phyloP scores from a whole-genome alignment of 345 rosid genomes.

The Linum lewisii region DNA sequence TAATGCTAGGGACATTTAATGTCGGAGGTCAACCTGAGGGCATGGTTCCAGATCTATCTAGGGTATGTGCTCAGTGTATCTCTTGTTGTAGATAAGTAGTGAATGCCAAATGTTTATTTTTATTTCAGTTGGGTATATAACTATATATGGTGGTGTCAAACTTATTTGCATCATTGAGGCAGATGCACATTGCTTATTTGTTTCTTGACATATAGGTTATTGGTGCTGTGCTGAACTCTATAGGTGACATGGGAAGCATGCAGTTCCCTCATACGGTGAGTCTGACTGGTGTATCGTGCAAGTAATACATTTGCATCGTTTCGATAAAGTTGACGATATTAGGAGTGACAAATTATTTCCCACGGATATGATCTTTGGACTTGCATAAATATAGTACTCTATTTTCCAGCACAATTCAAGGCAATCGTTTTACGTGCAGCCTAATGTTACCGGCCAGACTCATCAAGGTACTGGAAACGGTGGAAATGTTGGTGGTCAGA shows the following conservation, averaged over 20 bases:
- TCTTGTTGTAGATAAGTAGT: neutral
- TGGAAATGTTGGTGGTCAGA: slow-evolving; percentile 36
- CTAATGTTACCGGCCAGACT: slow-evolving; percentile 34
- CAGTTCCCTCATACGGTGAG: slow-evolving; percentile 44
- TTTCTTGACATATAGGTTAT: slow-evolving; percentile 47
- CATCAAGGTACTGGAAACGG: slow-evolving; percentile 43
- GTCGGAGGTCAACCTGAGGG: slow-evolving; percentile 78
- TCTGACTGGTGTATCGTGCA: neutral
- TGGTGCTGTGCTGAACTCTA: slow-evolving; percentile 74
- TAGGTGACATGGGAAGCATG: slow-evolving; percentile 47
- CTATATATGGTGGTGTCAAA: neutral
- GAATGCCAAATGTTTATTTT: slow-evolving; percentile 12
- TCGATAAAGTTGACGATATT: no score
- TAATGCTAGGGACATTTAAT: slow-evolving; percentile 73
- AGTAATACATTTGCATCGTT: neutral
- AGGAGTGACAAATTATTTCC: no score
- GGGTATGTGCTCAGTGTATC: slow-evolving; percentile 30
- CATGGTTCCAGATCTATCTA: slow-evolving; percentile 46
- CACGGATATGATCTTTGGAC: no score
- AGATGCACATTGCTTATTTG: slow-evolving; percentile 5
- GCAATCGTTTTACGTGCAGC: slow-evolving; percentile 25
- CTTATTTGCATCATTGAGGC: neutral
- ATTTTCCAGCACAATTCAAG: neutral
- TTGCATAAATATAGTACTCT: neutral
- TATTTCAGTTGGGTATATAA: neutral